A percentile compares a stretch with the other conserved stretches of the same genome.
These are phyloP conservation scores for Ceratocystis papillata DNA, from an alignment of 2,329 filamentous ascomycete genomes.

Conservation along the genomic window DNA sequence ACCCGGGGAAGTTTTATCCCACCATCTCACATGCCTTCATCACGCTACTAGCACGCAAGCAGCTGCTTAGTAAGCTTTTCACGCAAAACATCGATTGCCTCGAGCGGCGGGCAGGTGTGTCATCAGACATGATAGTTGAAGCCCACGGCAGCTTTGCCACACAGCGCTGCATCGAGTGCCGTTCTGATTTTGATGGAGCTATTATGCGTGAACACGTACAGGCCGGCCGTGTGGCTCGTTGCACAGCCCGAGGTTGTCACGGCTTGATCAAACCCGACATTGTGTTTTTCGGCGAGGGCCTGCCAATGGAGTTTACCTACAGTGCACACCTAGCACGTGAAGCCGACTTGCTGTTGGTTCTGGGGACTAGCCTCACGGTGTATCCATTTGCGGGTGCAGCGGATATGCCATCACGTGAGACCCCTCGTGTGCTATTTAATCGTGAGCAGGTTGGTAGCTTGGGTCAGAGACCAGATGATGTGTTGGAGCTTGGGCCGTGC, in stretches of 20 bases:
- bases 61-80: slow-evolving; percentile 71
- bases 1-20: slow-evolving; percentile 78
- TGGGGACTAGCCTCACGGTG: slow-evolving; percentile 80
- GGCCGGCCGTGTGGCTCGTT: slow-evolving; percentile 59
- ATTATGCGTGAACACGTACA: slow-evolving; percentile 61
- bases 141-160: slow-evolving; percentile 91
- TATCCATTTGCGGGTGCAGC: slow-evolving; percentile 83
- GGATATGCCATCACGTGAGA: slow-evolving; percentile 45
- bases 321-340: slow-evolving; percentile 38
- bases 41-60: slow-evolving; percentile 66
- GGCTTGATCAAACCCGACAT: slow-evolving; percentile 90
- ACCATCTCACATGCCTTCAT: slow-evolving; percentile 89
- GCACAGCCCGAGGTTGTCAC: slow-evolving; percentile 49
- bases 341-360: slow-evolving; percentile 70
- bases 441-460: slow-evolving; percentile 70
- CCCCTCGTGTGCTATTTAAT: slow-evolving; percentile 78
- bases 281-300: slow-evolving; percentile 76
- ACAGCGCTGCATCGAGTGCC: slow-evolving; percentile 87
- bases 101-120: slow-evolving; percentile 76
- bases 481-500: slow-evolving; percentile 70
- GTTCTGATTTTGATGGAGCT: slow-evolving; percentile 56
- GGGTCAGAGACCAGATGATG: slow-evolving; percentile 70
- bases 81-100: slow-evolving; percentile 98
- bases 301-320: slow-evolving; percentile 36
- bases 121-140: slow-evolving; percentile 70